These are phyloP conservation scores for Triangularia setosa DNA, from an alignment of 2,329 filamentous ascomycete species.

Conservation along the genomic window DNA sequence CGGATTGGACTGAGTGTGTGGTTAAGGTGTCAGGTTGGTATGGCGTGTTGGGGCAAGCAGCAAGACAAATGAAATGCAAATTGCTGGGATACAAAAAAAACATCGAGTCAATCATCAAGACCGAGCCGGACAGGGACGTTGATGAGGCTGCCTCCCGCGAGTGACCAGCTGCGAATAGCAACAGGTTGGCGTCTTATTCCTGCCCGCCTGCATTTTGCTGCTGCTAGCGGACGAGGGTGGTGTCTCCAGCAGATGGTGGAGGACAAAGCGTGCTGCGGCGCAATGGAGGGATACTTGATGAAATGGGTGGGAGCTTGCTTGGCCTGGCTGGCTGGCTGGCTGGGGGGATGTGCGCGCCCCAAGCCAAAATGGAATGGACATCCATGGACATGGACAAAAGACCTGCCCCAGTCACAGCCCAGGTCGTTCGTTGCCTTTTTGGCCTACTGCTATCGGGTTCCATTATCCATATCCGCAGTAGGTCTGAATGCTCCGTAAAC, in stretches of 20 bases:
- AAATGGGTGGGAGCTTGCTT: neutral
- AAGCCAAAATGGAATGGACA: neutral
- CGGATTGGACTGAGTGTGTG: neutral
- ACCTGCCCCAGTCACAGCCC: too few relatives aligned
- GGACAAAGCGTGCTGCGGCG: conserved; percentile 8
- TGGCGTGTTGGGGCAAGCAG: neutral
- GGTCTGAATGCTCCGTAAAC: too few relatives aligned
- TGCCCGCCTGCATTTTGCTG: neutral
- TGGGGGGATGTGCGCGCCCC: neutral
- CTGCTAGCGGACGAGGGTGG: conserved; percentile 3
- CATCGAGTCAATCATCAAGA: neutral
- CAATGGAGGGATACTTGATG: neutral
- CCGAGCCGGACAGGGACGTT: neutral
- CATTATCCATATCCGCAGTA: too few relatives aligned
- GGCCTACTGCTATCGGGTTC: too few relatives aligned
- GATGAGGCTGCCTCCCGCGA: too few relatives aligned
- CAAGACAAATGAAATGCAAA: too few relatives aligned
- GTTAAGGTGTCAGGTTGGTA: neutral
- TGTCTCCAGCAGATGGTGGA: neutral
- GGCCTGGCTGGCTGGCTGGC: too few relatives aligned
- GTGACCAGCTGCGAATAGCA: neutral
- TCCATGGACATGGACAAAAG: neutral
- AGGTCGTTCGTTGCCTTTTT: too few relatives aligned
- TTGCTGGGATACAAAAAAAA: too few relatives aligned
- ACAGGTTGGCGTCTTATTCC: neutral